Evolutionary conservation across 2,329 filamentous ascomycete genomes (phyloP).

Genomic region (Scedosporium minutisporum): DNA sequence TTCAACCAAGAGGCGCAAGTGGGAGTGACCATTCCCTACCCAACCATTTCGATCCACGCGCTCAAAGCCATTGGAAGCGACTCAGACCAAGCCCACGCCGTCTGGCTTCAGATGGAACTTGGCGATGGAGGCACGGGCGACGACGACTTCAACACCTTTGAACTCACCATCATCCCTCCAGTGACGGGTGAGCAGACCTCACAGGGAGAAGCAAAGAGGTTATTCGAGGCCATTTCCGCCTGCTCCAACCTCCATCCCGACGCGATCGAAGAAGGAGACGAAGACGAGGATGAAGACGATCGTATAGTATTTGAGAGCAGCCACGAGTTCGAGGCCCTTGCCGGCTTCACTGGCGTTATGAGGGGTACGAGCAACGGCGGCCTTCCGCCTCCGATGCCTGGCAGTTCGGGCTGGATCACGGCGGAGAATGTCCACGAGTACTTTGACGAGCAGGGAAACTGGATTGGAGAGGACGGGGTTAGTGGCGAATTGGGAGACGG

Average conservation of each 20-base stretch:
- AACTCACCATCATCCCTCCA: conserved; percentile 55
- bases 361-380: conserved; percentile 37
- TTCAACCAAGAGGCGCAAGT: conserved; percentile 48
- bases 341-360: conserved; percentile 47
- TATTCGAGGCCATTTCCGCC: conserved; percentile 61
- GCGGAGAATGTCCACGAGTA: conserved; percentile 82
- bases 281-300: conserved; percentile 45
- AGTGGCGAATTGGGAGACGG: conserved; percentile 48
- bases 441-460: conserved; percentile 74
- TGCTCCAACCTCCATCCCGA: conserved; percentile 73
- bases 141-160: conserved; percentile 56
- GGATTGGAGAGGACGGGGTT: conserved; percentile 44
- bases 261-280: conserved; percentile 47
- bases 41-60: conserved; percentile 64
- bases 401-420: conserved; percentile 78
- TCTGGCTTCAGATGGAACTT: conserved; percentile 62
- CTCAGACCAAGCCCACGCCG: conserved; percentile 30
- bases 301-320: conserved; percentile 47
- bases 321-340: conserved; percentile 40
- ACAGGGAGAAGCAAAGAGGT: conserved; percentile 25
- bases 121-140: conserved; percentile 47
- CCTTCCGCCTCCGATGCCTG: conserved; percentile 58
- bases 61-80: conserved; percentile 42
- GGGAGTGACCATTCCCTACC: conserved; percentile 64
- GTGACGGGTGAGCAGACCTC: conserved; percentile 16